Conservation (phyloP, 169 alveolate genomes). For the Cryptosporidium andersoni region DNA sequence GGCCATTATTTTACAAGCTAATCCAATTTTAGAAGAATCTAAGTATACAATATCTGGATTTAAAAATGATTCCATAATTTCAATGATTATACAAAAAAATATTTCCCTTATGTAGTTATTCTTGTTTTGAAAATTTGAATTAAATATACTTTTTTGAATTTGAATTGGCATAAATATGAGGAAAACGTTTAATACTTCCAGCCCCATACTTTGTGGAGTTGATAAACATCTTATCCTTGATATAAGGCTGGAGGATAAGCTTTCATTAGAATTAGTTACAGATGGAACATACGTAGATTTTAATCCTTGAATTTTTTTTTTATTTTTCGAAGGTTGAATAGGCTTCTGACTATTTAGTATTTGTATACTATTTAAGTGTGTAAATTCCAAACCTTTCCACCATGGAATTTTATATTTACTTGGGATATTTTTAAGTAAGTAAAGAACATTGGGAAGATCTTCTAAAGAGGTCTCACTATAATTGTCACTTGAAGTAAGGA, state of each 20-base stretch:
- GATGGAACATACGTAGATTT: slow-evolving; percentile 28
- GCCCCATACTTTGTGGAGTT: slow-evolving; percentile 34
- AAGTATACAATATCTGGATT: neutral
- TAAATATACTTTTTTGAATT: neutral
- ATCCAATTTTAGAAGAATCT: slow-evolving; percentile 48
- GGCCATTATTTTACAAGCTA: slow-evolving; percentile 33
- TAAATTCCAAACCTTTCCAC: no score
- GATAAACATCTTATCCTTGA: slow-evolving; percentile 23
- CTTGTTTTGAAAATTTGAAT: neutral
- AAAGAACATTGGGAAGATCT: slow-evolving; percentile 8
- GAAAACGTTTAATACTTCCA: slow-evolving; percentile 40
- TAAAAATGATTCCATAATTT: slow-evolving; percentile 12
- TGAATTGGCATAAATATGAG: neutral
- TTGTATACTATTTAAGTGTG: no score
- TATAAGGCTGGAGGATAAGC: slow-evolving; percentile 18
- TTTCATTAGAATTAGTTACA: slow-evolving; percentile 25
- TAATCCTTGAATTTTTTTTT: neutral
- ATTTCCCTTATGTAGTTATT: neutral
- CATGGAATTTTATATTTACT: no score
- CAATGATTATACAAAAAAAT: slow-evolving; percentile 1
- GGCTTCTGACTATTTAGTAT: no score
- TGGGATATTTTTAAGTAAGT: slow-evolving; percentile 25
- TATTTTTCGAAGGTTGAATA: neutral
- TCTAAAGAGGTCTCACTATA: neutral
- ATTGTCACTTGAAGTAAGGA: no score